A percentile compares a stretch with the other conserved stretches of the same genome.
phyloP scores from a whole-genome alignment of 2,329 filamentous ascomycete genomes.

The Geoglossum cookeanum region DNA sequence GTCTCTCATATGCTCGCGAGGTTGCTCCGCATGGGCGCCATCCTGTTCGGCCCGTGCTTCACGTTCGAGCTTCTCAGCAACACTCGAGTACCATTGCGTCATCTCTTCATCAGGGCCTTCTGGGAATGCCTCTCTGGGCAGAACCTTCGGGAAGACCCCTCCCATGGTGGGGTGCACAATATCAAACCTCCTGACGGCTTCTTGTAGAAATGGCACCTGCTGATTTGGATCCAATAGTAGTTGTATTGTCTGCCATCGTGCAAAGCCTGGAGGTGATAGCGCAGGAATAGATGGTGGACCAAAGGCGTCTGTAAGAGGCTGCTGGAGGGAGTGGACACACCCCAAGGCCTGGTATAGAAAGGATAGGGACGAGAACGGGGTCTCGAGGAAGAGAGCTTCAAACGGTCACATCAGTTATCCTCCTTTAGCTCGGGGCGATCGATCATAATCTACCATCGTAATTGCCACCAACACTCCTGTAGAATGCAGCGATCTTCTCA shows the following conservation, averaged over 20 bases:
- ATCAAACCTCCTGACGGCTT: conserved; percentile 57
- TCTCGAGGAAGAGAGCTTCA: conserved; percentile 50
- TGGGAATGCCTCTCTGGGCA: conserved; percentile 56
- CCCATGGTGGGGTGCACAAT: conserved; percentile 53
- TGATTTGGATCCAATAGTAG: conserved; percentile 73
- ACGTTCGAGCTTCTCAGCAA: background rate
- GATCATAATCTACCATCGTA: conserved; percentile 33
- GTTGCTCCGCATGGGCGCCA: background rate
- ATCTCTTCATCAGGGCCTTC: conserved; percentile 57
- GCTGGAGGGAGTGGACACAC: conserved; percentile 68
- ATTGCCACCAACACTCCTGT: conserved; percentile 53
- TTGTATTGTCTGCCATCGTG: conserved; percentile 86
- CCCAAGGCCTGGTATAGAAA: conserved; percentile 86
- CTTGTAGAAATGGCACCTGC: conserved; percentile 68
- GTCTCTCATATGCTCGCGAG: background rate
- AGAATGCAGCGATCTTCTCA: conserved; percentile 56
- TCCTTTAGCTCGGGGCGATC: background rate
- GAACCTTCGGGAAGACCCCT: conserved; percentile 34
- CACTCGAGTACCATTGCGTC: conserved; percentile 57
- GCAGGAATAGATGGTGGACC: conserved; percentile 61
- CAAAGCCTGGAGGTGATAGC: conserved; percentile 66
- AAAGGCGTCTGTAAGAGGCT: conserved; percentile 48
- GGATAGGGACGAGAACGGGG: conserved; percentile 55
- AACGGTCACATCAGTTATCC: too few relatives aligned
- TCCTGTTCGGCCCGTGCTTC: background rate